A percentile compares a stretch with the other conserved stretches of the same genome.
Conservation (phyloP, 495 filamentous ascomycete genomes). For the Trichoderma parareesei region DNA sequence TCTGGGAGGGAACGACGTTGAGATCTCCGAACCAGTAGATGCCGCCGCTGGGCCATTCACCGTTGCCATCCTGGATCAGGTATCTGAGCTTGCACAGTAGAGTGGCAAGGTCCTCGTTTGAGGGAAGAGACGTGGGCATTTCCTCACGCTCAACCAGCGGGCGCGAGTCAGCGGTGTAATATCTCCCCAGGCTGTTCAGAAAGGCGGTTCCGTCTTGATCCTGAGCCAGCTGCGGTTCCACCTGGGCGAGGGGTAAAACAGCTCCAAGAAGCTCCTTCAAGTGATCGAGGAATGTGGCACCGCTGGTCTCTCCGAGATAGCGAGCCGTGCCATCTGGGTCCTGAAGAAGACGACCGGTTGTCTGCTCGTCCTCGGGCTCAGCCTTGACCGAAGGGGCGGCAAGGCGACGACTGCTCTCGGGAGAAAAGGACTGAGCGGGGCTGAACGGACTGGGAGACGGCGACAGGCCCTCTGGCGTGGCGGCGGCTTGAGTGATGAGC, state of each 20-base stretch:
- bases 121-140: constrained; percentile 22
- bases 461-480: background rate
- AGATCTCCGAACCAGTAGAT: constrained; percentile 31
- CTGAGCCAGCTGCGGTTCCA: constrained; percentile 2
- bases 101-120: constrained; percentile 17
- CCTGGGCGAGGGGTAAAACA: constrained; percentile 17
- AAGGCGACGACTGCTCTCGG: background rate
- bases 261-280: constrained; percentile 28
- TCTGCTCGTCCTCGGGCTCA: constrained; percentile 12
- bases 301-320: constrained; percentile 32
- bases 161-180: constrained; percentile 34
- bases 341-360: constrained; percentile 23
- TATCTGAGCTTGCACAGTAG: constrained; percentile 21
- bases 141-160: constrained; percentile 22
- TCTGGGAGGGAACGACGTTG: constrained; percentile 11
- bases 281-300: constrained; percentile 30
- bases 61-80: constrained; percentile 27
- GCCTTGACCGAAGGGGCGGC: constrained; percentile 8
- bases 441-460: constrained; percentile 1
- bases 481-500: constrained; percentile 11
- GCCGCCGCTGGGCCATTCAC: constrained; percentile 22
- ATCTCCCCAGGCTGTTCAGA: constrained; percentile 24
- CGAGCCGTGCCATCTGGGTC: constrained; percentile 26
- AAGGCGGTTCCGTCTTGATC: constrained; percentile 16
- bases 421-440: background rate